phyloP scores from a whole-genome alignment of 208 protist species.

The Trypanosoma melophagium region DNA sequence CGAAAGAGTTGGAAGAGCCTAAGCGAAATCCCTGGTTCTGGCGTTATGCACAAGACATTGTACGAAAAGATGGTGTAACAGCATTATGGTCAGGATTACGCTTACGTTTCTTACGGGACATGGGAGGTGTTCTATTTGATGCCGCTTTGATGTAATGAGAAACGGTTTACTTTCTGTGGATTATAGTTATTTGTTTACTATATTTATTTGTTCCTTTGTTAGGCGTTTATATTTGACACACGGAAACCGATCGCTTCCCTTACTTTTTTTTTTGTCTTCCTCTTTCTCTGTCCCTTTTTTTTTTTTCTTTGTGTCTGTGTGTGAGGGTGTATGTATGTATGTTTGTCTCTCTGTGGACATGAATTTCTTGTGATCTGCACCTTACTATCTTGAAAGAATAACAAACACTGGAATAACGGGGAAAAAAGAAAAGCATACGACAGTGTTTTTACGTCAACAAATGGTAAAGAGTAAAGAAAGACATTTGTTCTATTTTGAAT shows the following conservation, averaged over 20 bases:
- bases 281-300: not conserved
- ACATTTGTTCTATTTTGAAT: too few relatives aligned
- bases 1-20: not conserved
- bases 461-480: too few relatives aligned
- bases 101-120: conserved; percentile 20
- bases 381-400: not conserved
- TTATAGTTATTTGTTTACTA: not conserved
- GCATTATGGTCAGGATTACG: conserved; percentile 64
- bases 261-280: conserved; percentile 10
- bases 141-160: not conserved
- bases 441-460: too few relatives aligned
- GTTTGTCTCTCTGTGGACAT: not conserved
- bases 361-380: not conserved
- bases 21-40: conserved; percentile 43
- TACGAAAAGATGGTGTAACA: conserved; percentile 66
- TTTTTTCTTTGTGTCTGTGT: not conserved
- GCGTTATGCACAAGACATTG: conserved; percentile 56
- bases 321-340: conserved; percentile 9
- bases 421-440: too few relatives aligned
- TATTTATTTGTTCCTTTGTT: not conserved
- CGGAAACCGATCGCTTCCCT: not conserved
- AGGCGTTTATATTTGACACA: not conserved
- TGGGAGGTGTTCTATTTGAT: conserved; percentile 8
- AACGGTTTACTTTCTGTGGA: not conserved
- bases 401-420: too few relatives aligned